These are phyloP conservation scores for Sphaerulina vaccinii DNA, from an alignment of 2,329 filamentous ascomycete genomes.

Conservation along the genomic window DNA sequence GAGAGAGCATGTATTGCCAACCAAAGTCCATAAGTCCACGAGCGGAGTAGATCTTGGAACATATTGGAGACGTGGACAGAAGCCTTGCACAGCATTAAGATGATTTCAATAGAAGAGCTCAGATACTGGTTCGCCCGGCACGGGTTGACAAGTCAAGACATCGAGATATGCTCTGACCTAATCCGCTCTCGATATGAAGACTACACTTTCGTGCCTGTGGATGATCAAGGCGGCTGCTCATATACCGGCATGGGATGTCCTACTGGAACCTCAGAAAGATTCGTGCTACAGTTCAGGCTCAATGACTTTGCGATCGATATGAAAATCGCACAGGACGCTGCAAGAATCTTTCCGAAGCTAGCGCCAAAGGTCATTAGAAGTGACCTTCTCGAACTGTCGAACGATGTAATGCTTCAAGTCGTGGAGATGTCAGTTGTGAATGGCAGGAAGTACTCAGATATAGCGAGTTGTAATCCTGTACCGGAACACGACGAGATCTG, in stretches of 20 bases:
- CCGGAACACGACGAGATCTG: neutral
- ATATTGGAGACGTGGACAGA: too few species aligned
- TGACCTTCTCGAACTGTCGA: neutral
- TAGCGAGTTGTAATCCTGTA: neutral
- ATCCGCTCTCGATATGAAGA: neutral
- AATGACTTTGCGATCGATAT: neutral
- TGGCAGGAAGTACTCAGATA: neutral
- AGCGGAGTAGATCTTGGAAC: too few species aligned
- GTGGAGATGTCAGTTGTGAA: conserved; percentile 15
- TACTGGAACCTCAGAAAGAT: neutral
- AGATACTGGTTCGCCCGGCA: neutral
- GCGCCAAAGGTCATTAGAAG: conserved; percentile 11
- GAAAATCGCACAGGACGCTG: conserved; percentile 6
- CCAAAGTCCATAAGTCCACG: too few species aligned
- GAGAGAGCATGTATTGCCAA: too few species aligned
- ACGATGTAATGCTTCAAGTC: conserved; percentile 10
- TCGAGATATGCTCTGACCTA: neutral
- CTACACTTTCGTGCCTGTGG: neutral
- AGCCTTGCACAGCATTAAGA: too few species aligned
- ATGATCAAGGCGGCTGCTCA: conserved; percentile 21
- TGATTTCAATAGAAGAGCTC: neutral
- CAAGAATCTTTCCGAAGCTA: conserved; percentile 3
- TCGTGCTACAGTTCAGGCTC: conserved; percentile 16
- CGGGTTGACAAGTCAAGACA: neutral
- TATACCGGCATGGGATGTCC: conserved; percentile 8